Percentiles rank a stretch among this genome's conserved stretches.
phyloP scores from a whole-genome alignment of 2,329 filamentous ascomycete species.

The Gremmenia infestans region DNA sequence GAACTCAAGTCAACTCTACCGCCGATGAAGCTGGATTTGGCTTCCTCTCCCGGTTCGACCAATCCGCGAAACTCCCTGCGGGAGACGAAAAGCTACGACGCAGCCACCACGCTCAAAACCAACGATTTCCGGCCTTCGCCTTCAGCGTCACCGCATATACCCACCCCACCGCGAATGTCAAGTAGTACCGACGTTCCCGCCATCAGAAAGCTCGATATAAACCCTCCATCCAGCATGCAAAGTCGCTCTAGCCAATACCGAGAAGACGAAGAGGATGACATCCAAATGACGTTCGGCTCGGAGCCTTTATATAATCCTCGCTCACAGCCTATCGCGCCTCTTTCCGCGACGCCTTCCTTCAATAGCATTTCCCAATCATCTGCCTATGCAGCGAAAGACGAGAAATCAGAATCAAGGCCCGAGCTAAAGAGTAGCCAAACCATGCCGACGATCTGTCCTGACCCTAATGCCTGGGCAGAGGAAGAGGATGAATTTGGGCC shows the following conservation, averaged over 20 bases:
- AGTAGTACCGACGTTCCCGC: conserved; percentile 5
- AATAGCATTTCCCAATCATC: conserved; percentile 13
- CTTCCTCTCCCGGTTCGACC: conserved; percentile 5
- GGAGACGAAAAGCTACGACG: conserved; percentile 45
- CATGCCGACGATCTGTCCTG: conserved; percentile 34
- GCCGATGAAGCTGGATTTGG: conserved; percentile 74
- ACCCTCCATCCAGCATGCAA: conserved; percentile 8
- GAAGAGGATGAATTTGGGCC: conserved; percentile 65
- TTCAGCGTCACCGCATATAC: conserved; percentile 12
- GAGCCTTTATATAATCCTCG: conserved; percentile 47
- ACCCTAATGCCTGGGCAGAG: conserved; percentile 65
- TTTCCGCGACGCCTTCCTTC: conserved; percentile 15
- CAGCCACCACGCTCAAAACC: conserved; percentile 28
- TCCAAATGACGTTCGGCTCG: conserved; percentile 67
- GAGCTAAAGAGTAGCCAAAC: conserved; percentile 43
- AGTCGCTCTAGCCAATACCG: conserved; percentile 11
- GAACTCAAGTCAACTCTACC: conserved; percentile 86
- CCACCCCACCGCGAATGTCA: conserved; percentile 5
- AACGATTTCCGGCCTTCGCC: conserved; percentile 7
- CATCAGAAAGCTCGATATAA: conserved; percentile 9
- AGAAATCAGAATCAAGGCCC: conserved; percentile 28
- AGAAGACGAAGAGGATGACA: conserved; percentile 39
- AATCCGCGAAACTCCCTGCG: conserved; percentile 32
- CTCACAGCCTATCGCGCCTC: conserved; percentile 18
- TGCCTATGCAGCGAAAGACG: conserved; percentile 10